Evolutionary conservation across 345 rosid genomes (phyloP).

Genomic region (Populus simonii): DNA sequence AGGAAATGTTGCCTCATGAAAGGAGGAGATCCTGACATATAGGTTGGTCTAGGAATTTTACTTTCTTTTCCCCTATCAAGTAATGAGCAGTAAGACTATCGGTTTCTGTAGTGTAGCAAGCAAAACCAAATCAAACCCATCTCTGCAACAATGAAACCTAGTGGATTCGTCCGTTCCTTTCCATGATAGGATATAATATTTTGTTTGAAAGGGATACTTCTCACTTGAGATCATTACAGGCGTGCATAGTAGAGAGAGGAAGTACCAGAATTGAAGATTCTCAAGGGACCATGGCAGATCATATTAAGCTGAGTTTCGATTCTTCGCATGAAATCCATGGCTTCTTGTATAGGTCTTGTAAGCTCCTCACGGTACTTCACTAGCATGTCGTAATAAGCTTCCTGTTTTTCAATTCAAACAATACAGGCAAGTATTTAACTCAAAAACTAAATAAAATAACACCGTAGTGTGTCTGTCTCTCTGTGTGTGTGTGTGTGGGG

Average conservation of each 20-base stretch:
- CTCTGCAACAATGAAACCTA: conserved; percentile 17
- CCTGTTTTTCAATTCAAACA: conserved; percentile 39
- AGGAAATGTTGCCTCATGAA: conserved; percentile 14
- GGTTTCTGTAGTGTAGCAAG: not conserved
- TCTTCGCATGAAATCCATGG: conserved; percentile 95
- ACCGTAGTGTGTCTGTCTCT: not conserved
- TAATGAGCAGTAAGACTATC: not conserved
- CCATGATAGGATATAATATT: not conserved
- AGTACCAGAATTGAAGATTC: conserved; percentile 76
- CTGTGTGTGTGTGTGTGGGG: too few species aligned
- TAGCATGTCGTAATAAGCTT: conserved; percentile 91
- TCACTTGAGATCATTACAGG: too few species aligned
- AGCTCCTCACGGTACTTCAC: conserved; percentile 92
- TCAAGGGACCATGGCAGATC: conserved; percentile 67
- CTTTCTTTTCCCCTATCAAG: not conserved
- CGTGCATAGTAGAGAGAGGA: not conserved
- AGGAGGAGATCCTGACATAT: not conserved
- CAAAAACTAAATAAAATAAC: not conserved
- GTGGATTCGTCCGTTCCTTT: conserved; percentile 10
- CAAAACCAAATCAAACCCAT: conserved; percentile 4
- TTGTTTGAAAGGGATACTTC: too few species aligned
- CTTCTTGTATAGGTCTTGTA: conserved; percentile 89
- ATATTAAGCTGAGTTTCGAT: conserved; percentile 85
- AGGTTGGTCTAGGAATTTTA: conserved; percentile 8
- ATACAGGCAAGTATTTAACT: not conserved